These are phyloP conservation scores for Aspergillus japonicus DNA, from an alignment of 2,329 filamentous ascomycete species.

Conservation along the genomic window DNA sequence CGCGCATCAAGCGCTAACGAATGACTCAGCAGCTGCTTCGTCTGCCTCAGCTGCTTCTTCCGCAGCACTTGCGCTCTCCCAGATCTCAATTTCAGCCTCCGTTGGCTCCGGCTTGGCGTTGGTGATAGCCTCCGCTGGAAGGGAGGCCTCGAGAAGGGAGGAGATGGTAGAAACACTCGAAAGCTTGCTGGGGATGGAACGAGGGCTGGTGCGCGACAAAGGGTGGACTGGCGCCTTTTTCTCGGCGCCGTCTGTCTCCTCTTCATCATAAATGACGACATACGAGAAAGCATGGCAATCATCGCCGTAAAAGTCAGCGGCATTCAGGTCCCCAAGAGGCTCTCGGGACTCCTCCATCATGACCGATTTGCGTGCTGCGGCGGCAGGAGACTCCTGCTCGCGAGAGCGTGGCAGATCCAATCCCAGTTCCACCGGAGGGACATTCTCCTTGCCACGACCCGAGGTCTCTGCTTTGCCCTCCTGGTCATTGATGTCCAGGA, in stretches of 20 bases:
- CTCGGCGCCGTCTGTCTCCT: conserved; percentile 32
- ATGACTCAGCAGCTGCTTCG: background rate
- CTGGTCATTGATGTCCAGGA: conserved; percentile 85
- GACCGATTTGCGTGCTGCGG: conserved; percentile 46
- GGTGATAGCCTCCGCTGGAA: conserved; percentile 29
- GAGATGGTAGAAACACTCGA: conserved; percentile 29
- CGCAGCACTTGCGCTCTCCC: conserved; percentile 67
- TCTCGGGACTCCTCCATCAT: conserved; percentile 65
- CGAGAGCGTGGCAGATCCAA: conserved; percentile 55
- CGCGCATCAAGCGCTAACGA: background rate
- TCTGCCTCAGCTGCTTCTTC: conserved; percentile 44
- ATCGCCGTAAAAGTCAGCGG: conserved; percentile 65
- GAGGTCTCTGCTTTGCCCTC: conserved; percentile 59
- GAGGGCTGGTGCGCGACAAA: conserved; percentile 8
- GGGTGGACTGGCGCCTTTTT: conserved; percentile 15
- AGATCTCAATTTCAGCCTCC: conserved; percentile 59
- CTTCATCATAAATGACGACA: conserved; percentile 62
- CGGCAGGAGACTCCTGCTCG: conserved; percentile 21
- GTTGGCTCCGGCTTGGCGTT: conserved; percentile 55
- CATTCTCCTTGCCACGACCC: conserved; percentile 84
- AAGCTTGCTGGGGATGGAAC: conserved; percentile 20
- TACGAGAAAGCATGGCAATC: conserved; percentile 64
- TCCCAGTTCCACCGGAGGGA: conserved; percentile 66
- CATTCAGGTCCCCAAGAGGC: conserved; percentile 66
- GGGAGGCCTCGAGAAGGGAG: conserved; percentile 23